Evolutionary conservation across 2,329 filamentous ascomycete genomes (phyloP).

Genomic region (Bipolaris gigantea): DNA sequence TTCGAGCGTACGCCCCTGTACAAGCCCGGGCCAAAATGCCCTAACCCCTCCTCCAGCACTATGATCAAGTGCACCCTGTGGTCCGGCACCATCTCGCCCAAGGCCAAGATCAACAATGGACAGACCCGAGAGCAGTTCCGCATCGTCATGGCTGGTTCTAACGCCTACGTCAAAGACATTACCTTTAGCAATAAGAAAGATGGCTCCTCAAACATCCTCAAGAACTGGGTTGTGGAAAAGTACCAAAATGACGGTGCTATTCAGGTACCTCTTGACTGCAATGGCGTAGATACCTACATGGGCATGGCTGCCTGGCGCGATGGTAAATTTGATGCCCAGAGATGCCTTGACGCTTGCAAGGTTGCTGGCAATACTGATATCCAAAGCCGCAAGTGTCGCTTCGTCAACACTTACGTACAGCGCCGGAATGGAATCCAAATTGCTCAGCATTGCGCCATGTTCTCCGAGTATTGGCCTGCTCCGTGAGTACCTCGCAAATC

Average conservation of each 20-base stretch:
- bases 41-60: constrained; percentile 20
- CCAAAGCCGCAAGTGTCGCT: constrained; percentile 27
- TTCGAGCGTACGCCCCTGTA: constrained; percentile 21
- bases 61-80: constrained; percentile 37
- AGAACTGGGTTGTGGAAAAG: constrained; percentile 13
- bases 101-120: constrained; percentile 30
- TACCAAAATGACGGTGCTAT: constrained; percentile 28
- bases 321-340: constrained; percentile 32
- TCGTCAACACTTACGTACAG: constrained; percentile 42
- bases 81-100: constrained; percentile 18
- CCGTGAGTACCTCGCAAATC: background rate
- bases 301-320: constrained; percentile 23
- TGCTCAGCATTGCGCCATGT: constrained; percentile 33
- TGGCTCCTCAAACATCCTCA: background rate
- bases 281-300: constrained; percentile 30
- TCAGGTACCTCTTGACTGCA: constrained; percentile 36
- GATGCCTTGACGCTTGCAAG: constrained; percentile 35
- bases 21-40: constrained; percentile 15
- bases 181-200: constrained; percentile 1
- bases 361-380: constrained; percentile 13
- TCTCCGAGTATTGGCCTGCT: constrained; percentile 6
- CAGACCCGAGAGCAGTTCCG: constrained; percentile 26
- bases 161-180: constrained; percentile 23
- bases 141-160: constrained; percentile 20
- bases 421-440: constrained; percentile 23